Conservation (phyloP, 139 green algal species). For the Chlorella sp. region DNA sequence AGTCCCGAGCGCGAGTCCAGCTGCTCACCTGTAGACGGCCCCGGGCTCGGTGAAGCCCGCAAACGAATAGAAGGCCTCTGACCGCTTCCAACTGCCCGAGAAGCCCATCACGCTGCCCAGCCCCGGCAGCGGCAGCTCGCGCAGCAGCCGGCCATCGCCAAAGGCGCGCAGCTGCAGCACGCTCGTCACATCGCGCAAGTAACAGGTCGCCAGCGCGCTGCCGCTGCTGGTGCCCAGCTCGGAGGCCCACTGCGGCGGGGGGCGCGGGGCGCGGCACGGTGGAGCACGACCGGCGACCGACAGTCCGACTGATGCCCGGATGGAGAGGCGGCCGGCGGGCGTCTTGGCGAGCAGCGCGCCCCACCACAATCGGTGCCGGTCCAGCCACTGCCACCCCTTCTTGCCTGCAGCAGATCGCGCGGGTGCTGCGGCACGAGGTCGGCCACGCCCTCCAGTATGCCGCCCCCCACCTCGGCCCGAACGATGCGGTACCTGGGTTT, state of each 20-base stretch:
- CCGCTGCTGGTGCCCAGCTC: too few relatives aligned
- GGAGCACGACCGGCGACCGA: too few relatives aligned
- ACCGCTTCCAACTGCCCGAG: conserved; percentile 60
- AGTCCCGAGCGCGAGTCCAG: neutral
- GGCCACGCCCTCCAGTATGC: too few relatives aligned
- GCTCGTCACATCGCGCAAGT: conserved; percentile 63
- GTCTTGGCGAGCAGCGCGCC: conserved; percentile 35
- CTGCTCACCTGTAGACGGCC: neutral
- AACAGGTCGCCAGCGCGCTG: conserved; percentile 73
- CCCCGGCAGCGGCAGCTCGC: conserved; percentile 65
- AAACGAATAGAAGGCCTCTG: conserved; percentile 83
- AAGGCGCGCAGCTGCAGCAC: conserved; percentile 70
- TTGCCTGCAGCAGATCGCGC: conserved; percentile 73
- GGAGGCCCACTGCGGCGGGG: too few relatives aligned
- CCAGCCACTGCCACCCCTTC: too few relatives aligned
- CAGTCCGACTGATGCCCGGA: too few relatives aligned
- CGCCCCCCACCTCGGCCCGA: too few relatives aligned
- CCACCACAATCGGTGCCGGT: too few relatives aligned
- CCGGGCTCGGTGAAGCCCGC: conserved; percentile 67
- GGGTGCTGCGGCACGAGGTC: conserved; percentile 80
- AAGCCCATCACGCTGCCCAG: conserved; percentile 61
- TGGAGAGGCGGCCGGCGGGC: too few relatives aligned
- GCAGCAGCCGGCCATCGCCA: conserved; percentile 29
- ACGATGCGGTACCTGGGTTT: too few relatives aligned
- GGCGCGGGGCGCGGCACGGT: too few relatives aligned